Base-by-base conservation (phyloP, 768 basidiomycete genomes). In the Macrolepiota dolichaula region DNA sequence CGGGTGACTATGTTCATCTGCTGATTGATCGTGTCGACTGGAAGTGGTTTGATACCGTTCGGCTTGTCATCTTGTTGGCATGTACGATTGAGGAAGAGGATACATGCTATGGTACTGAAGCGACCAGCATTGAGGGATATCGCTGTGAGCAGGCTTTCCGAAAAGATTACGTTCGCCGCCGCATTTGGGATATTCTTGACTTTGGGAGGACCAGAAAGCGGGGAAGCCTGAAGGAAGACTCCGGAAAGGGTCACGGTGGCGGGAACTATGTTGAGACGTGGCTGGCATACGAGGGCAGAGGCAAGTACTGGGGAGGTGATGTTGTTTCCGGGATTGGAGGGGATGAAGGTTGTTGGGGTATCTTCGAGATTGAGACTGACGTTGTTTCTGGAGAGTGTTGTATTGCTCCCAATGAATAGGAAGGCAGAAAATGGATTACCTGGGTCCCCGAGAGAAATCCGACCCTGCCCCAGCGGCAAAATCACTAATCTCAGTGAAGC, bases 101-200 rank as follows among this genome's bases (percentile, higher is more conserved):
- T 32, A 32, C 29, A 32, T 3, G 29, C 29, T 3, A 32, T 32
- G 29, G 29, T 32, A 32, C 29, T 7, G 29, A 32, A 32, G 7
- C 29, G 29, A 32, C 7, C 7, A 3, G 29, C 3, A 3, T 32
- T 7, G 4, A 35, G 9, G 3, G 51, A 52, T 11, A 51, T 35
- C 1, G 51, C 58, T n/a, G 22, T 7, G 17, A 59, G 51, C 1
- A 59, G 40, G 15, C 51, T 59, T 44, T 59, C 38, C n/a, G 58
- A 44, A 40, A 59, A 59, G 9, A 59, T 51, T 5, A 40, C 17
- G 7, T 59, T 40, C 12, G 58, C 58, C 2, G 51, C 58, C 19
- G 27, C n/a, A 3, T 1, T 9, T 1, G 58, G 51, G 19, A 52
- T 13, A 22, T 59, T 59, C 1, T 59, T 59, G n/a, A 49, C 56